Evolutionary conservation across 140 eudicot genomes (phyloP), one percentile per base, ranked within the genome.

Genomic region (Bidens hawaiensis): DNA sequence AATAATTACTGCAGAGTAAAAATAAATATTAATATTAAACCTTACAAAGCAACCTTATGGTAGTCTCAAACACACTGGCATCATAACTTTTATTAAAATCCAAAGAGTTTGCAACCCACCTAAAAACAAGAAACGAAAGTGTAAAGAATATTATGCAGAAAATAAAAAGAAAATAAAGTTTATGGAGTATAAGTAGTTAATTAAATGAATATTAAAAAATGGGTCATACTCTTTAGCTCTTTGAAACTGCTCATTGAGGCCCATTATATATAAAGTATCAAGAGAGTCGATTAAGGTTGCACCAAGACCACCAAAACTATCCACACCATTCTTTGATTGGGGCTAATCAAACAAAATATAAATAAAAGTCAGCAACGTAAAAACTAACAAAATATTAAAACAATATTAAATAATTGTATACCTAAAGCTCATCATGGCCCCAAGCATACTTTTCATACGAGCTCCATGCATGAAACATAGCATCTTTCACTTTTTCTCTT

Each of bases 341-440:
- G 97, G 97, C 97, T 90, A 89, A 48, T 24, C 54, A 67, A 27
- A 71, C 62, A 49, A 21, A 47, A 47, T 61, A 36, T 22, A 13
- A 13, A 23, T 13, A 23, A 53, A 55, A 16, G 14, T 25, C 33
- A 42, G 30, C 56, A 57, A 36, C 70, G 34, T 36, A 48, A 11
- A 17, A 50, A 25, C 63, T 19, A 46, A 34, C 30, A 48, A 59
- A 14, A 22, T 36, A 18, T 22, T 11, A 6, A 9, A 57, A 11
- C 19, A 1, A 2, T 13, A 53, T 12, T 6, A 41, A 57, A 23
- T 11, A 57, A 67, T 23, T 7, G 28, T 21, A 60, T 71, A 93
- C 99, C 95, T 93, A 95, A 74, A 93, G 99, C 77, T 93, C 97
- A 71, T 93, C 99, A 54, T 83, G 84, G n/a, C 99, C 97, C 99